phyloP scores from a whole-genome alignment of 805 yeast genomes.

The Soucietia sequanensis region DNA sequence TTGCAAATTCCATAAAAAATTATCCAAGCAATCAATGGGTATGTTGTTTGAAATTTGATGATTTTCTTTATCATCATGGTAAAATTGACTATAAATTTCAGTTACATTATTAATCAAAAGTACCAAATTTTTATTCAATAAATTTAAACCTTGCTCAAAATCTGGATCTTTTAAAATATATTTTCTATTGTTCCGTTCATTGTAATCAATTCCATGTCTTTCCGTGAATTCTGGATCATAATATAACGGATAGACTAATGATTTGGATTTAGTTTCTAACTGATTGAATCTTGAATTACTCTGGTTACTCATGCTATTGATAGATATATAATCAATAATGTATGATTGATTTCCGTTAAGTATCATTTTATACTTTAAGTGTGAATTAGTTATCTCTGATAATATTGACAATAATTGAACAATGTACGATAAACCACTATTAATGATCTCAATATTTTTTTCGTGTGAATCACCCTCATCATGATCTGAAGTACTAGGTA shows the following conservation, averaged over 20 bases:
- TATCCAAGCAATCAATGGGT: conserved; percentile 40
- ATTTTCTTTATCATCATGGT: conserved; percentile 4
- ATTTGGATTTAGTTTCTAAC: not conserved
- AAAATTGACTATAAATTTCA: conserved; percentile 7
- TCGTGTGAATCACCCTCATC: conserved; percentile 9
- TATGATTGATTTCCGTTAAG: conserved; percentile 17
- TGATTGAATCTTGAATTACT: not conserved
- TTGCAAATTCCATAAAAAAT: conserved; percentile 40
- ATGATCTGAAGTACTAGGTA: conserved; percentile 8
- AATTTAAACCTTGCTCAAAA: conserved; percentile 32
- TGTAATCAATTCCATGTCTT: conserved; percentile 3
- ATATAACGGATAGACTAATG: conserved; percentile 22
- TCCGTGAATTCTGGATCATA: conserved; percentile 22
- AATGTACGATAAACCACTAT: conserved; percentile 32
- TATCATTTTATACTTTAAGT: conserved; percentile 27
- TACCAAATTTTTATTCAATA: conserved; percentile 31
- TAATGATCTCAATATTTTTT: conserved; percentile 22
- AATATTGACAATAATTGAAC: conserved; percentile 23
- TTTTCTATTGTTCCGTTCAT: conserved; percentile 4
- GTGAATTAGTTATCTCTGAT: conserved; percentile 22
- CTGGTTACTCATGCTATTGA: no score
- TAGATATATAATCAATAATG: conserved; percentile 23
- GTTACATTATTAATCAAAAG: conserved; percentile 21
- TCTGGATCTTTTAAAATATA: conserved; percentile 15
- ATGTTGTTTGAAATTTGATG: conserved; percentile 15